These are phyloP conservation scores for Pythium guiyangense DNA, from an alignment of 352 stramenopile genomes.

Conservation along the genomic window DNA sequence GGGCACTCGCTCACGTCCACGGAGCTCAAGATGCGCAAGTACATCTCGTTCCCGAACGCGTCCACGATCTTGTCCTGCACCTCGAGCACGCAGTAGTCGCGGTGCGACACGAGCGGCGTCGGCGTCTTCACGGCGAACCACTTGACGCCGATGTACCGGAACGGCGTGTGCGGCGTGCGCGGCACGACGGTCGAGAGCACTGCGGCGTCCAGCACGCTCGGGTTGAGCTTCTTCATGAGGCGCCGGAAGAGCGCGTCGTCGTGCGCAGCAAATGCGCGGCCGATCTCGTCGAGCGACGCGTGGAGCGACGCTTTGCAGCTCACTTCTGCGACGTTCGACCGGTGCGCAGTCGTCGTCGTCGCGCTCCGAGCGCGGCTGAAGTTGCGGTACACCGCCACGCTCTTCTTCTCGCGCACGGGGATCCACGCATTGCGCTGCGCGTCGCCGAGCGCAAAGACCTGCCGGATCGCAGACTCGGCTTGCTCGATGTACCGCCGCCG, in stretches of 20 bases:
- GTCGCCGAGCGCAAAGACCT: slow-evolving; percentile 80
- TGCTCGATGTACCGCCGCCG: slow-evolving; percentile 77
- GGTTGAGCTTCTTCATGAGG: slow-evolving; percentile 82
- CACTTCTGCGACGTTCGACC: slow-evolving; percentile 78
- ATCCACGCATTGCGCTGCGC: slow-evolving; percentile 83
- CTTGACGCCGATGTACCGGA: slow-evolving; percentile 85
- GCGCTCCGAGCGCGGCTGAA: slow-evolving; percentile 43
- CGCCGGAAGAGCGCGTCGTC: slow-evolving; percentile 72
- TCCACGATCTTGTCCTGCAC: slow-evolving; percentile 85
- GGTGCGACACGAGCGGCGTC: slow-evolving; percentile 74
- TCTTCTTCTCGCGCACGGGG: slow-evolving; percentile 80
- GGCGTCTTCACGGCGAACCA: slow-evolving; percentile 84
- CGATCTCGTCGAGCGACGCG: slow-evolving; percentile 70
- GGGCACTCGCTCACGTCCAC: slow-evolving; percentile 80
- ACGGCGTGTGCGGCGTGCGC: slow-evolving; percentile 59
- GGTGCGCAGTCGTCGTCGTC: slow-evolving; percentile 36
- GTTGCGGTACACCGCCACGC: slow-evolving; percentile 76
- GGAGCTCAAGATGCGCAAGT: slow-evolving; percentile 73
- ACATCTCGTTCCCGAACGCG: slow-evolving; percentile 81
- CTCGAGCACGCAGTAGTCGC: slow-evolving; percentile 85
- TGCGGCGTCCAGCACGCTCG: slow-evolving; percentile 64
- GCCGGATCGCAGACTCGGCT: slow-evolving; percentile 74
- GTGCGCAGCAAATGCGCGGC: slow-evolving; percentile 69
- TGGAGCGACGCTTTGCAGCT: slow-evolving; percentile 61
- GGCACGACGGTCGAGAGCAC: slow-evolving; percentile 78